phyloP scores from a whole-genome alignment of 345 rosid species.

The Eutrema heterophyllum region DNA sequence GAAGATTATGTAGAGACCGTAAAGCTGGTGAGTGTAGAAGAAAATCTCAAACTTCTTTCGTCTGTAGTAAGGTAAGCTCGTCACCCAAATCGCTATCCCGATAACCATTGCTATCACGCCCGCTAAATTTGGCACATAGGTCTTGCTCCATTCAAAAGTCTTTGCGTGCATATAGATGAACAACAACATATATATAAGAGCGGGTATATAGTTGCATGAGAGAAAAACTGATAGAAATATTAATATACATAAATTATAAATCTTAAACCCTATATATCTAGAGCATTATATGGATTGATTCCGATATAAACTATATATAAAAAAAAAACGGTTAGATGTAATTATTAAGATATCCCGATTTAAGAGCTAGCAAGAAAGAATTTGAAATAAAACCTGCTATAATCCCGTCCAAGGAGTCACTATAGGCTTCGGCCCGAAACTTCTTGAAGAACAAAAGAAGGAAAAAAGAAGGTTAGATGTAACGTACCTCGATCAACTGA shows the following conservation, averaged over 20 bases:
- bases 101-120: slow-evolving; percentile 42
- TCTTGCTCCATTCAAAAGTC: slow-evolving; percentile 45
- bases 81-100: slow-evolving; percentile 47
- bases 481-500: neutral
- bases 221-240: too few species aligned
- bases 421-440: too few species aligned
- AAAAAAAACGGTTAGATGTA: too few species aligned
- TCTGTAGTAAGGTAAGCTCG: slow-evolving; percentile 35
- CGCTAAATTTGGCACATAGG: slow-evolving; percentile 37
- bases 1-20: slow-evolving; percentile 38
- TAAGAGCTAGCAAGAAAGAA: too few species aligned
- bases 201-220: neutral
- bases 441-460: too few species aligned
- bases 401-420: too few species aligned
- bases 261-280: too few species aligned
- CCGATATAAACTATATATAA: too few species aligned
- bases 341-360: too few species aligned
- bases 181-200: neutral
- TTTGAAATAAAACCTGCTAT: too few species aligned
- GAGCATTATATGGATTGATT: too few species aligned
- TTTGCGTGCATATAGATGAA: slow-evolving; percentile 5
- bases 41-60: slow-evolving; percentile 47
- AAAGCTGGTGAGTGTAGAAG: slow-evolving; percentile 24
- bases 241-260: neutral
- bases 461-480: neutral